Conservation (phyloP, 768 basidiomycete genomes). For the Floccularia luteovirens region DNA sequence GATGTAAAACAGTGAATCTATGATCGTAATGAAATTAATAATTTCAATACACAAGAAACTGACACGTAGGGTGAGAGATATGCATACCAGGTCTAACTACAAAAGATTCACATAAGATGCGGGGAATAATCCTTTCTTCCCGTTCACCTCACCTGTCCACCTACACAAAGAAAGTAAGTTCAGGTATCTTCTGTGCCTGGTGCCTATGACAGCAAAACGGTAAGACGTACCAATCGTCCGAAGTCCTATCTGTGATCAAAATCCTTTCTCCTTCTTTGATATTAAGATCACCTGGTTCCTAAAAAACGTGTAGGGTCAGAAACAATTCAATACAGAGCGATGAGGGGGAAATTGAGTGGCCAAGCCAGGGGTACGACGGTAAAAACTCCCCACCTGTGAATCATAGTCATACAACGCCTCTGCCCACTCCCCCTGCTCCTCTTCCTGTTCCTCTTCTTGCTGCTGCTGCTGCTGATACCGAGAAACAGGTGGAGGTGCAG, state of each 20-base stretch:
- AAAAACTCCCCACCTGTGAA: conserved; percentile 44
- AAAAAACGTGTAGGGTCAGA: not conserved
- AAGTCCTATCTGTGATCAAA: conserved; percentile 57
- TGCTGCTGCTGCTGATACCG: conserved; percentile 19
- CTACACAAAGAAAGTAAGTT: conserved; percentile 20
- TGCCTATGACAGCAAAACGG: conserved; percentile 7
- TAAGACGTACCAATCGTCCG: conserved; percentile 66
- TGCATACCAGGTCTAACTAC: too few relatives aligned
- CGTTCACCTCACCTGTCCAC: conserved; percentile 63
- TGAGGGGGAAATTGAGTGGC: too few relatives aligned
- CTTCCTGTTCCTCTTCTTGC: conserved; percentile 26
- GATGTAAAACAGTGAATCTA: too few relatives aligned
- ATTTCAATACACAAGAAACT: too few relatives aligned
- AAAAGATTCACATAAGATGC: conserved; percentile 62
- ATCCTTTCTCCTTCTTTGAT: conserved; percentile 52
- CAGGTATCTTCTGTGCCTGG: conserved; percentile 3
- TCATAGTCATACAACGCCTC: conserved; percentile 72
- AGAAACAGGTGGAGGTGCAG: conserved; percentile 21
- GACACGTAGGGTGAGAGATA: too few relatives aligned
- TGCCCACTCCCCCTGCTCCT: conserved; percentile 60
- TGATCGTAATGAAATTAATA: too few relatives aligned
- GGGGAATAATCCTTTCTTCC: conserved; percentile 53
- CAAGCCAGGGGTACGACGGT: too few relatives aligned
- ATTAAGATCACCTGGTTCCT: conserved; percentile 67
- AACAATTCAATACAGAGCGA: not conserved